Conservation (phyloP, 2,329 filamentous ascomycete genomes). For the Macrophomina tecta region DNA sequence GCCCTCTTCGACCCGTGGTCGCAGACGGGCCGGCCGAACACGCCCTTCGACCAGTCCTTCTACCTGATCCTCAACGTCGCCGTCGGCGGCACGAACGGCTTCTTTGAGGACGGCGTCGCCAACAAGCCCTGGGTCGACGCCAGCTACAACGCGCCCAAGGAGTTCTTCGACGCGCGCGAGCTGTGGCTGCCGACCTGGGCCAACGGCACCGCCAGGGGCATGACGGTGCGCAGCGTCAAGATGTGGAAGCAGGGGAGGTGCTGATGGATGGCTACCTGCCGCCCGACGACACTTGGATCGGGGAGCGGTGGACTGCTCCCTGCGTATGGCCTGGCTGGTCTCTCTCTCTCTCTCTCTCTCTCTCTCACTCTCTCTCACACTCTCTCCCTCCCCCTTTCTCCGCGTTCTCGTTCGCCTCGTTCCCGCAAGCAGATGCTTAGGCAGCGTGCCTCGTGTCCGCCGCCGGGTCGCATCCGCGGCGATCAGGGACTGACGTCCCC, state of each 20-base stretch:
- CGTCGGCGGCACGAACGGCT: conserved; percentile 35
- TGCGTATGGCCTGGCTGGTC: too few relatives aligned
- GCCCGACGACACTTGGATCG: too few relatives aligned
- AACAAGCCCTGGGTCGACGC: conserved; percentile 26
- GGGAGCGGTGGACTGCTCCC: too few relatives aligned
- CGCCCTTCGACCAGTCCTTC: conserved; percentile 50
- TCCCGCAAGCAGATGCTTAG: not conserved
- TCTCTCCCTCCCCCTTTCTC: not conserved
- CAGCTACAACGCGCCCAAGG: conserved; percentile 8
- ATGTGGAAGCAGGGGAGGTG: conserved; percentile 30
- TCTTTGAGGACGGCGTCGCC: conserved; percentile 27
- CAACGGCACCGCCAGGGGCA: conserved; percentile 29
- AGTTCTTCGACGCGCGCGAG: conserved; percentile 24
- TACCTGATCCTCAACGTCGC: conserved; percentile 39
- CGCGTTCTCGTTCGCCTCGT: not conserved
- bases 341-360: too few relatives aligned
- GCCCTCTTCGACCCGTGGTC: conserved; percentile 46
- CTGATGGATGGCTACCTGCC: not conserved
- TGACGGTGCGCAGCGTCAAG: conserved; percentile 32
- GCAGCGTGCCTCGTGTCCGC: not conserved
- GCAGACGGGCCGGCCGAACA: conserved; percentile 41
- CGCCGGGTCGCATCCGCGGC: not conserved
- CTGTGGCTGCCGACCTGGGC: conserved; percentile 29
- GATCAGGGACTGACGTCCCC: not conserved
- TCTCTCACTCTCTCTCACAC: too few relatives aligned